phyloP scores from a whole-genome alignment of 192 early-diverging fungal species.

The Coemansia sp. region DNA sequence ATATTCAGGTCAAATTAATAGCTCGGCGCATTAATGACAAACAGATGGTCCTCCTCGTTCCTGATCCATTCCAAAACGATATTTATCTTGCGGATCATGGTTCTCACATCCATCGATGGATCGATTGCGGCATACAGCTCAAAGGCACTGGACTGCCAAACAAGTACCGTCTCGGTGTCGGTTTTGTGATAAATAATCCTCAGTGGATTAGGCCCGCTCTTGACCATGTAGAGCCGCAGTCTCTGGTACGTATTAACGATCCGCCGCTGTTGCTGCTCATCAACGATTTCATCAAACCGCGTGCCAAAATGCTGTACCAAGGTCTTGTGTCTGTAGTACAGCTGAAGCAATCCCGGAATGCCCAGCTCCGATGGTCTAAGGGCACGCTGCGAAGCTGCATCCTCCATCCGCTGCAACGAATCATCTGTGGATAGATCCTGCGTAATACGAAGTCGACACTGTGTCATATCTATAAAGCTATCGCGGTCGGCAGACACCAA shows the following conservation, averaged over 20 bases:
- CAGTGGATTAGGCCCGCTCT: conserved; percentile 28
- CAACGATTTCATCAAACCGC: conserved; percentile 30
- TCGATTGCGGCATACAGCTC: conserved; percentile 72
- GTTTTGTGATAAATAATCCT: conserved; percentile 33
- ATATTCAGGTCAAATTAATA: conserved; percentile 51
- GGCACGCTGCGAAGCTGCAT: conserved; percentile 56
- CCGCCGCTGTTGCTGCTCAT: conserved; percentile 28
- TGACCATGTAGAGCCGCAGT: conserved; percentile 46
- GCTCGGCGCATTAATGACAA: conserved; percentile 72
- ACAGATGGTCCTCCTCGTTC: conserved; percentile 71
- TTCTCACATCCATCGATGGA: conserved; percentile 61
- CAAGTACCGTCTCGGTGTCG: conserved; percentile 26
- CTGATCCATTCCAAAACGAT: conserved; percentile 74
- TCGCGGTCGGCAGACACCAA: conserved; percentile 79
- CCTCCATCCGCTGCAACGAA: conserved; percentile 48
- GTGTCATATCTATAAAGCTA: conserved; percentile 77
- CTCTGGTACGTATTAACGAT: conserved; percentile 63
- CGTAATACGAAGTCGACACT: conserved; percentile 64
- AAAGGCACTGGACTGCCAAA: conserved; percentile 64
- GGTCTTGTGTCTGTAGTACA: conserved; percentile 47
- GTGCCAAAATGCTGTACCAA: conserved; percentile 50
- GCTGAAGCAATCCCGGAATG: conserved; percentile 24
- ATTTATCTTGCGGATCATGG: conserved; percentile 66
- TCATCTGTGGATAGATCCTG: conserved; percentile 42
- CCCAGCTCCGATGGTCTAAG: conserved; percentile 46